Evolutionary conservation across 768 basidiomycete genomes (phyloP).

Genomic region (Psilocybe cyanescens): DNA sequence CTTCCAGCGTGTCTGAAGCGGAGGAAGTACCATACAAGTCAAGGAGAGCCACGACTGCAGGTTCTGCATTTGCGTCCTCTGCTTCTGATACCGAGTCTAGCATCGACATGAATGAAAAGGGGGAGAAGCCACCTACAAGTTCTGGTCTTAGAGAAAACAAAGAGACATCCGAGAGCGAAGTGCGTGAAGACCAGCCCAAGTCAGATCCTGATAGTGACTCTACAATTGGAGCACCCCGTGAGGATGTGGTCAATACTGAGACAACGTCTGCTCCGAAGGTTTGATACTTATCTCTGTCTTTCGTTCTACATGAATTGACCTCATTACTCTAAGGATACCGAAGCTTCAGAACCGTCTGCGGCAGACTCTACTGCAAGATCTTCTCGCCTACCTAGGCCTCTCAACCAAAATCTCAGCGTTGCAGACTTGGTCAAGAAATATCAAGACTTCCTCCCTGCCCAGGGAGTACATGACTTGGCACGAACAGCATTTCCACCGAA

Average conservation of each 20-base stretch:
- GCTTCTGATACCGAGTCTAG: slow-evolving; percentile 67
- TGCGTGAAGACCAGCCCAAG: slow-evolving; percentile 32
- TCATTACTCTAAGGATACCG: slow-evolving; percentile 3
- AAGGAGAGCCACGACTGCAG: slow-evolving; percentile 49
- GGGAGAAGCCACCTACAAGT: slow-evolving; percentile 14
- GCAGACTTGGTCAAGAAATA: slow-evolving; percentile 87
- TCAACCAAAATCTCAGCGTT: slow-evolving; percentile 63
- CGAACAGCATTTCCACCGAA: slow-evolving; percentile 70
- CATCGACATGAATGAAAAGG: slow-evolving; percentile 16
- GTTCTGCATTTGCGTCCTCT: slow-evolving; percentile 62
- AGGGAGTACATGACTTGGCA: slow-evolving; percentile 71
- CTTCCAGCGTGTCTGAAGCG: slow-evolving; percentile 73
- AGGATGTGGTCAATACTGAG: slow-evolving; percentile 9
- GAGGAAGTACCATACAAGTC: slow-evolving; percentile 60
- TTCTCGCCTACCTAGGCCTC: slow-evolving; percentile 69
- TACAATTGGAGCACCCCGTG: slow-evolving; percentile 68
- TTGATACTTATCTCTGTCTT: slow-evolving; percentile 10
- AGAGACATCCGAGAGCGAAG: slow-evolving; percentile 15
- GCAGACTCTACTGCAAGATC: slow-evolving; percentile 34
- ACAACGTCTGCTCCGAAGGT: slow-evolving; percentile 28
- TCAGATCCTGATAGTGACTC: slow-evolving; percentile 83
- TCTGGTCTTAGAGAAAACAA: slow-evolving; percentile 6
- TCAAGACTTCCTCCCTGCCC: slow-evolving; percentile 75
- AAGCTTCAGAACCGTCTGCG: slow-evolving; percentile 20
- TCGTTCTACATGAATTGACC: slow-evolving; percentile 1